Evolutionary conservation across 768 basidiomycete species (phyloP).

Genomic region (Naganishia onofrii): DNA sequence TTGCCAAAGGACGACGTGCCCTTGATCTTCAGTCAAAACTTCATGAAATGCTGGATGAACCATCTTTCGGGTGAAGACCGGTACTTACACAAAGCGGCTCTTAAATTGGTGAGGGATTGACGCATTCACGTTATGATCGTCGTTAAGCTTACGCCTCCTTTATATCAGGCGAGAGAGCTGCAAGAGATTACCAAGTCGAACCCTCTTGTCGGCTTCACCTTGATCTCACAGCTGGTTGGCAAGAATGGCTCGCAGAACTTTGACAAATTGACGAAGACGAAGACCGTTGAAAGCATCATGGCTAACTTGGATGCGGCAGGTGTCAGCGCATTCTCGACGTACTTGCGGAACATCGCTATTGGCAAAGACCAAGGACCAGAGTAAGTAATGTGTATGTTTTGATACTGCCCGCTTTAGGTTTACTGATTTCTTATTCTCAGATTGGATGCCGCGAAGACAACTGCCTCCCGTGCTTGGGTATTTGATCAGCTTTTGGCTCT

Average conservation of each 20-base stretch:
- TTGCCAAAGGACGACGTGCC: constrained; percentile 67
- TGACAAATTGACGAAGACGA: constrained; percentile 86
- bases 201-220: constrained; percentile 74
- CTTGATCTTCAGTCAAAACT: constrained; percentile 87
- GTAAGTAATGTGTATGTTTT: constrained; percentile 54
- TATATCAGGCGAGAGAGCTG: constrained; percentile 66
- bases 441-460: constrained; percentile 24
- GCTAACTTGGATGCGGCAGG: constrained; percentile 69
- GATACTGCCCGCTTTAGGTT: background rate
- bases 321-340: constrained; percentile 52
- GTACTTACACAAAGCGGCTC: constrained; percentile 83
- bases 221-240: constrained; percentile 80
- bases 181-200: constrained; percentile 70
- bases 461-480: constrained; percentile 66
- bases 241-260: constrained; percentile 80
- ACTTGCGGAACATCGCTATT: constrained; percentile 8
- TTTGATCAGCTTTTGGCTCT: constrained; percentile 78
- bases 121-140: background rate
- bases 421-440: constrained; percentile 8
- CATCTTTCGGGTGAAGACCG: constrained; percentile 84
- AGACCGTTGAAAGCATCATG: constrained; percentile 82
- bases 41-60: constrained; percentile 96
- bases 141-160: background rate
- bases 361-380: constrained; percentile 32
- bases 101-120: constrained; percentile 64